These are phyloP conservation scores for Dujonia santamariae DNA, from an alignment of 1,139 yeast genomes.

Conservation along the genomic window DNA sequence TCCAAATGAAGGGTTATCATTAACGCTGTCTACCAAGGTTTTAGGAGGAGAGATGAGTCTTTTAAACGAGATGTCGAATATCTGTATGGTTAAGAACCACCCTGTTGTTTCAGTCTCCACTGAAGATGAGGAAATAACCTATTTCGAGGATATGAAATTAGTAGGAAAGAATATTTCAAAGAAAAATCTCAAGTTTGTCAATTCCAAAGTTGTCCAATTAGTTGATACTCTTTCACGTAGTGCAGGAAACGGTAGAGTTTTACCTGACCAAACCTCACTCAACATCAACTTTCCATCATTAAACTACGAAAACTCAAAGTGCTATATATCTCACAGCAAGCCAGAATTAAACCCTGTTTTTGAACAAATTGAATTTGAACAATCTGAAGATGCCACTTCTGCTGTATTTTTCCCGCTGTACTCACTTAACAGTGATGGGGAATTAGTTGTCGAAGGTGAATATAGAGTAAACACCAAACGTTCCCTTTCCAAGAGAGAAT, in stretches of 20 bases:
- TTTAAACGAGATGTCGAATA: constrained; percentile 15
- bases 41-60: constrained; percentile 9
- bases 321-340: constrained; percentile 14
- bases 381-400: constrained; percentile 1
- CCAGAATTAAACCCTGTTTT: constrained; percentile 11
- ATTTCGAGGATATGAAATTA: constrained; percentile 31
- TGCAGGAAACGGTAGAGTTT: constrained; percentile 2
- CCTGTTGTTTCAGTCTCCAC: constrained; percentile 29
- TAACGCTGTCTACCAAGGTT: no score
- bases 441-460: constrained; percentile 10
- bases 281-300: constrained; percentile 34
- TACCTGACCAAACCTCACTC: constrained; percentile 12
- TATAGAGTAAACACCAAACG: no score
- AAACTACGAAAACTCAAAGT: constrained; percentile 24
- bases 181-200: constrained; percentile 23
- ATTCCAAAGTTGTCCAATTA: constrained; percentile 19
- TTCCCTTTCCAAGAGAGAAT: no score
- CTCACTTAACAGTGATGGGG: constrained; percentile 9
- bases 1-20: constrained; percentile 31
- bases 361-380: constrained; percentile 8
- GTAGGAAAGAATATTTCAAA: background rate
- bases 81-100: constrained; percentile 22
- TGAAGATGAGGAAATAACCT: constrained; percentile 27
- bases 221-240: constrained; percentile 11
- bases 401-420: constrained; percentile 11